Evolutionary conservation across 2,329 filamentous ascomycete species (phyloP).

Genomic region (Paracamarosporium sp.): DNA sequence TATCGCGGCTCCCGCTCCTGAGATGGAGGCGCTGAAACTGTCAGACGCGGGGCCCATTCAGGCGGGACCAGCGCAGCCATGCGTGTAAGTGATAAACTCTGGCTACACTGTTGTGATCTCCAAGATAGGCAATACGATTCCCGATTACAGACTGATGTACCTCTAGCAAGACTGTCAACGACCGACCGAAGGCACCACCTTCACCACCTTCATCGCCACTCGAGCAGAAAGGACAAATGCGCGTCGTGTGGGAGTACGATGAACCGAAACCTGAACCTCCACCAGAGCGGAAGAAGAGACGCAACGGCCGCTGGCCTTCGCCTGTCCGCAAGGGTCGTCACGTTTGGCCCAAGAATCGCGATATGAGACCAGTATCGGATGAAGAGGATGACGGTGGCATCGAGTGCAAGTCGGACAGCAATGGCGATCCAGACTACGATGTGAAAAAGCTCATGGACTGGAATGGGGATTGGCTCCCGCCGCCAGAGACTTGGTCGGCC

Average conservation of each 20-base stretch:
- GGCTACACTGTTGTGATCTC: not conserved
- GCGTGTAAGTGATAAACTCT: constrained; percentile 14
- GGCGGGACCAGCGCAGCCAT: constrained; percentile 1
- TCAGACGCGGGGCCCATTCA: not conserved
- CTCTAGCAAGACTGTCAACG: not conserved
- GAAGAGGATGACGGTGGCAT: constrained; percentile 33
- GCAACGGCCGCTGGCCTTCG: constrained; percentile 24
- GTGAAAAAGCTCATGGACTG: constrained; percentile 51
- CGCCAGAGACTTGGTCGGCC: constrained; percentile 56
- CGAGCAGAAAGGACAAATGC: not conserved
- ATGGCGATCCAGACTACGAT: constrained; percentile 42
- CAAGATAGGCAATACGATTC: not conserved
- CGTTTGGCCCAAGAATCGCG: constrained; percentile 36
- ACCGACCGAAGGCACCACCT: constrained; percentile 10
- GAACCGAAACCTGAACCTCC: constrained; percentile 4
- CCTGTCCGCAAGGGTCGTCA: constrained; percentile 5
- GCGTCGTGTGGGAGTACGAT: constrained; percentile 19
- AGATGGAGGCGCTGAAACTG: not conserved
- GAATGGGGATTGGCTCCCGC: constrained; percentile 54
- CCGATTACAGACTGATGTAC: not conserved
- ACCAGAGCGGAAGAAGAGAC: constrained; percentile 5
- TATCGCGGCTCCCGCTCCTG: not conserved
- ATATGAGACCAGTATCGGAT: constrained; percentile 27
- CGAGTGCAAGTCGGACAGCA: constrained; percentile 30
- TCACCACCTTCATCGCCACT: constrained; percentile 14